Conservation (phyloP, 345 rosid genomes). For the Viola odorata region DNA sequence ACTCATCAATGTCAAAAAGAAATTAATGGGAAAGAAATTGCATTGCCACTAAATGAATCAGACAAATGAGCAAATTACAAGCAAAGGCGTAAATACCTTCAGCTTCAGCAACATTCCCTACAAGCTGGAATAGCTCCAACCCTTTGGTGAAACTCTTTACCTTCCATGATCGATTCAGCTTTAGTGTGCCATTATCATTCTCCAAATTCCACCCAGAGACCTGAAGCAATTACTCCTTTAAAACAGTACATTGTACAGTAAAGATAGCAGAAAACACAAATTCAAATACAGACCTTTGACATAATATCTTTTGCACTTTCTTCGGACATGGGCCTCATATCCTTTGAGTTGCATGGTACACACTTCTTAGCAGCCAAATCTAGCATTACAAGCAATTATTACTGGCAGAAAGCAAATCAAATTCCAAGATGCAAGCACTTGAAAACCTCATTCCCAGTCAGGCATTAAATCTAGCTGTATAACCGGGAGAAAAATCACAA, state of each 20-base stretch:
- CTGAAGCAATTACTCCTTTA: conserved; percentile 28
- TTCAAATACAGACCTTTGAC: conserved; percentile 44
- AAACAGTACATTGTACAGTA: not conserved
- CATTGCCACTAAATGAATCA: not conserved
- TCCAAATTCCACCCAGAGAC: conserved; percentile 76
- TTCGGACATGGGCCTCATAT: conserved; percentile 71
- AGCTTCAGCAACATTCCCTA: conserved; percentile 76
- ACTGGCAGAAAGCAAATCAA: conserved; percentile 7
- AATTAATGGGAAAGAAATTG: not conserved
- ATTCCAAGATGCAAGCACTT: not conserved
- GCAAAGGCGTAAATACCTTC: conserved; percentile 44
- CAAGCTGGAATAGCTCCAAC: conserved; percentile 66
- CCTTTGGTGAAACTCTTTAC: conserved; percentile 82
- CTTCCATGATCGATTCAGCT: conserved; percentile 64
- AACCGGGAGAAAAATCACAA: no score
- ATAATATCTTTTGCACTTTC: conserved; percentile 54
- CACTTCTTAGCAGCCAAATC: conserved; percentile 78
- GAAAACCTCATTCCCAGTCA: no score
- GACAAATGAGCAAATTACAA: not conserved
- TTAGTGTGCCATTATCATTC: conserved; percentile 58
- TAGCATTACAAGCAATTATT: conserved; percentile 19
- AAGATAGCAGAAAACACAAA: not conserved
- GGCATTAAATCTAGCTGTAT: no score
- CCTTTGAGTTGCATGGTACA: conserved; percentile 83
- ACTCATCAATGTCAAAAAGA: conserved; percentile 5